Evolutionary conservation across 2,329 filamentous ascomycete species (phyloP).

Genomic region (Penicillium glabrum): DNA sequence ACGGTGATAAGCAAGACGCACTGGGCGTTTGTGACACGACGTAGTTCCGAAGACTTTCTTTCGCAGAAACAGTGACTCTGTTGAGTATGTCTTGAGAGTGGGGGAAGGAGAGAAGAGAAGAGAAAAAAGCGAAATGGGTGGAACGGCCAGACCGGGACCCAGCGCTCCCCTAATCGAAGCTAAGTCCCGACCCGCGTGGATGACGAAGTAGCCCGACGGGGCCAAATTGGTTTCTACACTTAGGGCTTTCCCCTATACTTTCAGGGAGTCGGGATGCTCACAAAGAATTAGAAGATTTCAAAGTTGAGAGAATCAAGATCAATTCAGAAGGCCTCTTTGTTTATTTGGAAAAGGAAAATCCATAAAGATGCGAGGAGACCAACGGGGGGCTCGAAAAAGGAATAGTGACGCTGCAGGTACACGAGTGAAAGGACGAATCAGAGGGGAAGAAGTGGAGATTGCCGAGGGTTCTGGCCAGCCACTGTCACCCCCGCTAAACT

Average conservation of each 20-base stretch:
- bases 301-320: background rate
- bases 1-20: conserved; percentile 7
- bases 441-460: background rate
- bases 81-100: conserved; percentile 1
- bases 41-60: background rate
- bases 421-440: conserved; percentile 9
- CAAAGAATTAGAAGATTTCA: background rate
- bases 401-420: conserved; percentile 18
- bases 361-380: conserved; percentile 1
- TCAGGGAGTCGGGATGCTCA: background rate
- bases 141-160: conserved; percentile 11
- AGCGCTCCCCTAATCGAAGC: conserved; percentile 24
- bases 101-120: conserved; percentile 1
- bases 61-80: background rate
- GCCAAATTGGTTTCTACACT: conserved; percentile 2
- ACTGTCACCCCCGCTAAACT: conserved; percentile 5
- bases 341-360: background rate
- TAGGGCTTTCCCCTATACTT: background rate
- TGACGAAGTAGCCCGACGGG: conserved; percentile 18
- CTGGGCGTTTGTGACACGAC: conserved; percentile 6
- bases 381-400: background rate
- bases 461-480: conserved; percentile 14
- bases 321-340: background rate
- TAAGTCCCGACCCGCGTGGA: conserved; percentile 23
- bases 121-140: conserved; percentile 12